A percentile compares a stretch with the other conserved stretches of the same genome.
Evolutionary conservation across 176 grass and related monocot species (phyloP).

Genomic region (Ananas comosus): DNA sequence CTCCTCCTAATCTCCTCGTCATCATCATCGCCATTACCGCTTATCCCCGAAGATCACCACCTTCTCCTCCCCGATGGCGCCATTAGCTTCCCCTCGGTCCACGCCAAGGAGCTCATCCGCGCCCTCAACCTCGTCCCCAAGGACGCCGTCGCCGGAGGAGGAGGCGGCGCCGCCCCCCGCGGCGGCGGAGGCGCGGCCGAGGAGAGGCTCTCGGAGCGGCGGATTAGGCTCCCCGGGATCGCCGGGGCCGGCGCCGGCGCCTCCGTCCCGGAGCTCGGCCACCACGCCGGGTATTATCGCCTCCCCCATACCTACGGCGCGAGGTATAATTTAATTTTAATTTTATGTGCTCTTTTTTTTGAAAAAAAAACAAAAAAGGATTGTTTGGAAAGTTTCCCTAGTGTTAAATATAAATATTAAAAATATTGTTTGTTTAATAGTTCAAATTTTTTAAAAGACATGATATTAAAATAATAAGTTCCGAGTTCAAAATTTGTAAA

Average conservation of each 20-base stretch:
- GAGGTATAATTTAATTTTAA: slow-evolving; percentile 21
- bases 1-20: neutral
- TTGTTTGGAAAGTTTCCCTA: neutral
- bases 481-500: too few relatives aligned
- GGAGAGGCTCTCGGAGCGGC: slow-evolving; percentile 60
- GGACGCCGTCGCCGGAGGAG: slow-evolving; percentile 6
- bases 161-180: too few relatives aligned
- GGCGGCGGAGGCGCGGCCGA: neutral
- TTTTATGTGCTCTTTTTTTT: too few relatives aligned
- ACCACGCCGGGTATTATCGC: slow-evolving; percentile 89
- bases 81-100: slow-evolving; percentile 36
- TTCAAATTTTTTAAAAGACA: too few relatives aligned
- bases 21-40: neutral
- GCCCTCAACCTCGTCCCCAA: slow-evolving; percentile 76
- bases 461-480: too few relatives aligned
- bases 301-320: slow-evolving; percentile 78
- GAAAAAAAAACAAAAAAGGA: too few relatives aligned
- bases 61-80: slow-evolving; percentile 31
- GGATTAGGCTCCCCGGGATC: slow-evolving; percentile 36
- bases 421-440: too few relatives aligned
- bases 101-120: slow-evolving; percentile 64
- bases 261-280: slow-evolving; percentile 43
- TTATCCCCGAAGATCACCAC: neutral
- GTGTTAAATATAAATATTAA: too few relatives aligned
- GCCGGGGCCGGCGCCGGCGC: slow-evolving; percentile 14